Conservation (phyloP, 176 grass and related monocot species). For the Eleusine indica region DNA sequence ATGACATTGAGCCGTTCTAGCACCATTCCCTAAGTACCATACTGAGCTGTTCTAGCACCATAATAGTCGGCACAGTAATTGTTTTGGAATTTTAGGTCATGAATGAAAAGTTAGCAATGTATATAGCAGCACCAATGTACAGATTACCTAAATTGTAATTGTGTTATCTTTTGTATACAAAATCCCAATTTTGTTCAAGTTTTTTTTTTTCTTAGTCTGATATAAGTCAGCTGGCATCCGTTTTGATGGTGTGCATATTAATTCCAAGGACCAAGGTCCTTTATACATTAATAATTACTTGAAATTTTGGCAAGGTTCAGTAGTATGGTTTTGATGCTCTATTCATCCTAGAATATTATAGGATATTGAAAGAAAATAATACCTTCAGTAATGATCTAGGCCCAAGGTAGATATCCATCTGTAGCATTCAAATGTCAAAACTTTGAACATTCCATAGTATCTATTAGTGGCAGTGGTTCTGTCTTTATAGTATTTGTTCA, state of each 20-base stretch:
- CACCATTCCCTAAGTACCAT: background rate
- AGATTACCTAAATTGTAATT: background rate
- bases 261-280: background rate
- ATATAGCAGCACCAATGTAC: background rate
- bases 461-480: background rate
- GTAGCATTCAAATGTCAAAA: slow-evolving; percentile 20
- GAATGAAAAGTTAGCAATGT: background rate
- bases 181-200: background rate
- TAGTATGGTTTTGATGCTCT: background rate
- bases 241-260: slow-evolving; percentile 17
- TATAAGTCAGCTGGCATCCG: background rate
- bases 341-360: slow-evolving; percentile 7
- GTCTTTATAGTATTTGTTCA: slow-evolving; percentile 25
- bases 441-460: background rate
- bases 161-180: slow-evolving; percentile 2
- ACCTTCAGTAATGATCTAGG: background rate
- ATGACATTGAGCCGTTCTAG: background rate
- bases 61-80: background rate
- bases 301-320: background rate
- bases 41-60: background rate
- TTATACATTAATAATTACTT: slow-evolving; percentile 17
- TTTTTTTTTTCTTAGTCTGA: background rate
- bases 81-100: background rate
- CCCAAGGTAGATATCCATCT: background rate
- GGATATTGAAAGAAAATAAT: slow-evolving; percentile 12